phyloP scores from a whole-genome alignment of 352 stramenopile species.

The Pythium pyrilobum region DNA sequence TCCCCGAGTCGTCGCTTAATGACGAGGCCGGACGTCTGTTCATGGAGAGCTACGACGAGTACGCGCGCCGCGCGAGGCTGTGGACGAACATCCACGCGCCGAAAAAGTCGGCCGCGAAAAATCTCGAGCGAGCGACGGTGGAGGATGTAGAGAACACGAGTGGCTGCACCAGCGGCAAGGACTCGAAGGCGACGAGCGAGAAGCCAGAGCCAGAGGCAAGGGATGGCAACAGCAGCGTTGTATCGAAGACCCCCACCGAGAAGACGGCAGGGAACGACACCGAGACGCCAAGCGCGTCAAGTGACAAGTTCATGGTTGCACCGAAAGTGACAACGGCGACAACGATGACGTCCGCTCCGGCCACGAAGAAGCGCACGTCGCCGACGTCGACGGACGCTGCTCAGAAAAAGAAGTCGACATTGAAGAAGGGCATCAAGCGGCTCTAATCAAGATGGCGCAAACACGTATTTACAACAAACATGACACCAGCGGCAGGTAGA shows the following conservation, averaged over 20 bases:
- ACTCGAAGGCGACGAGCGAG: too few relatives aligned
- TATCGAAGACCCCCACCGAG: too few relatives aligned
- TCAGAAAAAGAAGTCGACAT: constrained; percentile 62
- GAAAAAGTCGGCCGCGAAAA: constrained; percentile 27
- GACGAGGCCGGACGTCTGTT: constrained; percentile 98
- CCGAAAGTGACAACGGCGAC: constrained; percentile 11
- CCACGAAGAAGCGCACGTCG: constrained; percentile 43
- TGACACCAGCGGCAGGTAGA: neutral
- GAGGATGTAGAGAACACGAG: constrained; percentile 12
- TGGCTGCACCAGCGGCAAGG: too few relatives aligned
- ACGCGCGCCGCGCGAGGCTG: constrained; percentile 80
- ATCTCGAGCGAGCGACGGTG: constrained; percentile 16
- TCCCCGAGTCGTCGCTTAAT: constrained; percentile 98
- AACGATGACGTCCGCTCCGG: neutral
- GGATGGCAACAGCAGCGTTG: too few relatives aligned
- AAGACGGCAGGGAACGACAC: too few relatives aligned
- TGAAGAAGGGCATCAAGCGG: constrained; percentile 73
- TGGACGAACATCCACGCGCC: constrained; percentile 90
- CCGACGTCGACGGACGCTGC: constrained; percentile 28
- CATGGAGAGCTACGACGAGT: constrained; percentile 99
- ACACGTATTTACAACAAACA: constrained; percentile 4
- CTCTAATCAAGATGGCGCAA: constrained; percentile 26
- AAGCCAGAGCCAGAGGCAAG: too few relatives aligned
- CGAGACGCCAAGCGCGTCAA: too few relatives aligned
- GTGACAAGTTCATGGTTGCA: too few relatives aligned